phyloP scores from a whole-genome alignment of 306 rosid genomes.

The Comarum palustre region DNA sequence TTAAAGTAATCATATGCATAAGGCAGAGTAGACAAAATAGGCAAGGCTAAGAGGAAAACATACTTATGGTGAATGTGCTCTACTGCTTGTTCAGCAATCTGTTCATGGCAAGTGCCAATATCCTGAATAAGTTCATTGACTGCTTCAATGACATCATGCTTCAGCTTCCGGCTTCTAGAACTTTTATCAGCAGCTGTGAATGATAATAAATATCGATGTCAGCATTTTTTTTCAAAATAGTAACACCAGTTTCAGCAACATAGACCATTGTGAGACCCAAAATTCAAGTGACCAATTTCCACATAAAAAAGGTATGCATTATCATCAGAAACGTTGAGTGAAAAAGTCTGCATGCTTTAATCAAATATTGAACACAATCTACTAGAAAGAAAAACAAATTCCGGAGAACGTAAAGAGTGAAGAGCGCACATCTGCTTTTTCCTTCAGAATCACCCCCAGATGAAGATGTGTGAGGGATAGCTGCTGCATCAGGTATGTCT shows the following conservation, averaged over 20 bases:
- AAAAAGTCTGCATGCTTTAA: not conserved
- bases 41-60: slow-evolving; percentile 18
- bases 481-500: slow-evolving; percentile 59
- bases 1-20: not conserved
- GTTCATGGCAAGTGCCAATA: slow-evolving; percentile 79
- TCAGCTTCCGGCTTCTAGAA: slow-evolving; percentile 71
- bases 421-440: slow-evolving; percentile 76
- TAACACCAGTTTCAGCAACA: slow-evolving; percentile 5
- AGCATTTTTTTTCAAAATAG: not conserved
- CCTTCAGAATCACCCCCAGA: slow-evolving; percentile 97
- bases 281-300: not conserved
- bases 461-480: slow-evolving; percentile 61
- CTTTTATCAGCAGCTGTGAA: slow-evolving; percentile 83
- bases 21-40: slow-evolving; percentile 18
- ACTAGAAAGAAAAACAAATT: not conserved
- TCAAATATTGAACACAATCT: too few relatives aligned
- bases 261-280: not conserved
- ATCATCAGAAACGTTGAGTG: not conserved
- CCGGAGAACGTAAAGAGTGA: not conserved
- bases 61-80: slow-evolving; percentile 99
- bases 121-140: slow-evolving; percentile 96
- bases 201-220: slow-evolving; percentile 13
- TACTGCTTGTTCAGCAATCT: slow-evolving; percentile 97
- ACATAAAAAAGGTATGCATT: not conserved
- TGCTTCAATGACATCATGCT: slow-evolving; percentile 98